Conservation (phyloP, 305 asterid species). For the Withania somnifera region DNA sequence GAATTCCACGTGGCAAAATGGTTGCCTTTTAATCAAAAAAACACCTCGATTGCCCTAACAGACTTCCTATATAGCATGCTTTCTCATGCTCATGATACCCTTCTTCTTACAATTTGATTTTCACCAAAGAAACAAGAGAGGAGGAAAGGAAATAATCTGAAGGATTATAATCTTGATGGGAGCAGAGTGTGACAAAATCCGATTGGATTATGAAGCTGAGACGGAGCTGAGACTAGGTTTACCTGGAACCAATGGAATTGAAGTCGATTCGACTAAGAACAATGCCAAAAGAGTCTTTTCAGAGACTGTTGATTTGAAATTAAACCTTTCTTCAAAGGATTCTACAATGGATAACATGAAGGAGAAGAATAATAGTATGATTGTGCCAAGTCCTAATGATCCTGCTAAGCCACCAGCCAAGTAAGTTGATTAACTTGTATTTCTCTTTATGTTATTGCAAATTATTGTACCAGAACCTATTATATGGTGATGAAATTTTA, state of each 20-base stretch:
- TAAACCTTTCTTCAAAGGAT: constrained; percentile 8
- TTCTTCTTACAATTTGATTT: neutral
- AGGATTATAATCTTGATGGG: neutral
- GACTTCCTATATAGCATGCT: neutral
- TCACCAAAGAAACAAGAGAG: neutral
- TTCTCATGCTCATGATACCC: neutral
- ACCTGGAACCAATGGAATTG: constrained; percentile 1
- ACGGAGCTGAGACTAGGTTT: constrained; percentile 8
- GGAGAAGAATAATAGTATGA: neutral
- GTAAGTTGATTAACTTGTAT: neutral
- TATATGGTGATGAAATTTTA: neutral
- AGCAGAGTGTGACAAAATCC: neutral
- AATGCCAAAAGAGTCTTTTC: constrained; percentile 6
- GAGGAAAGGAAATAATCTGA: neutral
- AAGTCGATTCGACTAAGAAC: neutral
- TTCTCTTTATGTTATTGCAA: neutral
- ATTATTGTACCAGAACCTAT: too few species aligned
- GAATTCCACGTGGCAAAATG: neutral
- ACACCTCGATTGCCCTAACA: neutral
- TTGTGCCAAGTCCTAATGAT: neutral
- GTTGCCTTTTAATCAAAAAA: neutral
- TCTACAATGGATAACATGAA: neutral
- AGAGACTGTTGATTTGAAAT: constrained; percentile 8
- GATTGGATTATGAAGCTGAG: constrained; percentile 5
- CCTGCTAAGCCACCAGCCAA: constrained; percentile 11